Evolutionary conservation across 805 yeast genomes (phyloP).

Genomic region (Pichia insulana): DNA sequence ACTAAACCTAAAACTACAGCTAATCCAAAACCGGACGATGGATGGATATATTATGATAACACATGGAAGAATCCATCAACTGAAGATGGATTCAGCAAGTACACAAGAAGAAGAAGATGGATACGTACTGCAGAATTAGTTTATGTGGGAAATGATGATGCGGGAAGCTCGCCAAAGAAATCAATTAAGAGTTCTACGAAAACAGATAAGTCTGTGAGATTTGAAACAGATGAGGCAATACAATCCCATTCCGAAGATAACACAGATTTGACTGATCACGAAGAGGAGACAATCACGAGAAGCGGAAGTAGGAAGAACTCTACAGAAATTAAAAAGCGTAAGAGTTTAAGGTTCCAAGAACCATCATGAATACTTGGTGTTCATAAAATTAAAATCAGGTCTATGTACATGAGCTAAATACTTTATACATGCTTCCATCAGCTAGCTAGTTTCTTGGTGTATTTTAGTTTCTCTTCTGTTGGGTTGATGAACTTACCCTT

Average conservation of each 20-base stretch:
- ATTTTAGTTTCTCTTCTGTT: slow-evolving; percentile 38
- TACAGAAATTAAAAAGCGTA: slow-evolving; percentile 3
- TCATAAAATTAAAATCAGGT: too few species aligned
- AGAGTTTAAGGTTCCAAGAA: slow-evolving; percentile 8
- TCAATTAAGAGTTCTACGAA: neutral
- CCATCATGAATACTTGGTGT: too few species aligned
- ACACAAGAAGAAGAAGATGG: slow-evolving; percentile 94
- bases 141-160: slow-evolving; percentile 17
- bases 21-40: slow-evolving; percentile 73
- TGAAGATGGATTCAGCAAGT: slow-evolving; percentile 81
- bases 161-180: neutral
- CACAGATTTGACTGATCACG: neutral
- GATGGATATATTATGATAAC: slow-evolving; percentile 82
- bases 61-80: slow-evolving; percentile 90
- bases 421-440: neutral
- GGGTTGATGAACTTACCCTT: slow-evolving; percentile 34
- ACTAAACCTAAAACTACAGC: slow-evolving; percentile 53
- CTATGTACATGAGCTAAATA: neutral
- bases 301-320: neutral
- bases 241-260: neutral
- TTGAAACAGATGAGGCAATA: neutral
- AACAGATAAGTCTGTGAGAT: neutral
- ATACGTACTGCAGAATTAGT: slow-evolving; percentile 86
- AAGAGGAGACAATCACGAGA: neutral
- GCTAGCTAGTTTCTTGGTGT: slow-evolving; percentile 32